A percentile compares a stretch with the other conserved stretches of the same genome.
These are phyloP conservation scores for Rhizopogon vinicolor DNA, from an alignment of 768 basidiomycete species.

Conservation along the genomic window DNA sequence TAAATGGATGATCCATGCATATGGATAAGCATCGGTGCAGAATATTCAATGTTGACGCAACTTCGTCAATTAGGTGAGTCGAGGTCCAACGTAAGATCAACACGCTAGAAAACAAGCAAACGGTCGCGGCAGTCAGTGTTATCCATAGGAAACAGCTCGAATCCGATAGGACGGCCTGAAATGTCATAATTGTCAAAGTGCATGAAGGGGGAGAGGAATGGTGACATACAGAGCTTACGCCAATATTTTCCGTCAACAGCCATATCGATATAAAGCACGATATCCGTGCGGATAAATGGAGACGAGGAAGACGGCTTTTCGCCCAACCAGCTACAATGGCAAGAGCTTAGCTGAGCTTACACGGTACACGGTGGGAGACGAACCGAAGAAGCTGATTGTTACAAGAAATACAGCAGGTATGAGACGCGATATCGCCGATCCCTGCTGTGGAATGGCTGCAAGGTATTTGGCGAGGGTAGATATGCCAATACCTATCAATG, in stretches of 20 bases:
- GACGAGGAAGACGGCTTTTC: conserved; percentile 43
- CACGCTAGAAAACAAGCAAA: conserved; percentile 34
- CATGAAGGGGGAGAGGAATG: not conserved
- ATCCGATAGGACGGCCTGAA: conserved; percentile 19
- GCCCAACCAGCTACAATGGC: conserved; percentile 27
- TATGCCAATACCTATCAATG: conserved; percentile 34
- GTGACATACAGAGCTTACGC: conserved; percentile 24
- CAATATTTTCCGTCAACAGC: conserved; percentile 36
- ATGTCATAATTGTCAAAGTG: not conserved
- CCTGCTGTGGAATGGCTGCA: conserved; percentile 20
- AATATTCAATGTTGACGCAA: conserved; percentile 29
- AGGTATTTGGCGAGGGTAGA: conserved; percentile 31
- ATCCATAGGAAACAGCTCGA: conserved; percentile 37
- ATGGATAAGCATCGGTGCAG: conserved; percentile 30
- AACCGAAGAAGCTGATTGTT: conserved; percentile 34
- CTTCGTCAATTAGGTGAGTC: conserved; percentile 36
- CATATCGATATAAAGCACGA: conserved; percentile 45
- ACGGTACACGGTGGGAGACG: not conserved
- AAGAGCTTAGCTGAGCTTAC: not conserved
- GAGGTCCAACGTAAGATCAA: conserved; percentile 37
- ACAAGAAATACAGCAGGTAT: conserved; percentile 39
- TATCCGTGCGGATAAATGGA: conserved; percentile 40
- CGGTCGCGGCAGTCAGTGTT: conserved; percentile 31
- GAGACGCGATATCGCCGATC: conserved; percentile 25
- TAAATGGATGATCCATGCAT: conserved; percentile 24